Evolutionary conservation across 352 stramenopile species (phyloP), one percentile per base, ranked within the genome.

Genomic region (Globisporangium viniferum): DNA sequence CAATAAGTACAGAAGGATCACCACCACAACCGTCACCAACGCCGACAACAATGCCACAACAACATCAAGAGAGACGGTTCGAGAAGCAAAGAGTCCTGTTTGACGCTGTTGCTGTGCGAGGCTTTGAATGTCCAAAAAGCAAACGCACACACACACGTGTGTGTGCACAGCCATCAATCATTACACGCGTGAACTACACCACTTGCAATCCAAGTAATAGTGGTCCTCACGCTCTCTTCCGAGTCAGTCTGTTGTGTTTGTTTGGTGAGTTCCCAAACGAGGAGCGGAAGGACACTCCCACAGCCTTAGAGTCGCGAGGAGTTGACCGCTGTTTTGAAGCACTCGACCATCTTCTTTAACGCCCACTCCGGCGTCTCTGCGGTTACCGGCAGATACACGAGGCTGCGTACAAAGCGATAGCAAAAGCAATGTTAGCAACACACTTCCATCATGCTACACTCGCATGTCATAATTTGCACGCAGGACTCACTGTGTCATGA

Each of bases 301-400:
- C 39, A 46, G 18, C 12, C 39, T 27, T 67, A 79, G 10, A 79
- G 59, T 18, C 73, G 71, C 29, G 73, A 78, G 5, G 66, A 67
- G 54, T 60, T 74, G n/a, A 92, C 54, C 2, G 82, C 84, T 10
- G 82, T 71, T 36, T 75, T 76, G 31, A 94, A 79, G 55, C 81
- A 87, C 63, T 77, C 66, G 48, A 88, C 72, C 86, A 94, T 94
- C 69, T 93, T 94, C 51, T 88, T 70, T 39, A 94, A 75, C 4
- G 84, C 86, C 86, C 86, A 94, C 14, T 89, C 75, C 0, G 86
- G 86, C 33, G 77, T 92, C 73, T 94, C 86, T 5, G 86, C 76
- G 0, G 86, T 94, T 57, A 94, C 78, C 14, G 86, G 86, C 51
- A 94, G 66, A 62, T 94, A 94, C 33, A 94, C 82, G 53, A 94